These are phyloP conservation scores for Hirschfeldia incana DNA, from an alignment of 345 rosid genomes.

Conservation along the genomic window DNA sequence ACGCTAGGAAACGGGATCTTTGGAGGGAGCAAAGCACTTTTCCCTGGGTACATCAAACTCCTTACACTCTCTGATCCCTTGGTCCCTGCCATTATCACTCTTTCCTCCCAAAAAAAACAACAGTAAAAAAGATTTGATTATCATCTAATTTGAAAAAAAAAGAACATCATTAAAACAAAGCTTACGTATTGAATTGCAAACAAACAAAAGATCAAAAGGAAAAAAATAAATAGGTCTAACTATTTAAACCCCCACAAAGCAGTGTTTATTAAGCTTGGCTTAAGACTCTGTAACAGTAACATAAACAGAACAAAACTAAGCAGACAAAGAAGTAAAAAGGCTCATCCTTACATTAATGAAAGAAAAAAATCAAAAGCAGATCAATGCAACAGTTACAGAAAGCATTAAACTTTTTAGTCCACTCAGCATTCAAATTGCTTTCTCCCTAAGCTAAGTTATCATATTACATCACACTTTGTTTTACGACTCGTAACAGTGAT, in stretches of 20 bases:
- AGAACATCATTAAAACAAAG: not conserved
- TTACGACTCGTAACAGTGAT: not conserved
- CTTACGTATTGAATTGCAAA: not conserved
- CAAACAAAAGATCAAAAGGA: not conserved
- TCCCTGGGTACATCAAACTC: constrained; percentile 70
- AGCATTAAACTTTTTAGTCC: not conserved
- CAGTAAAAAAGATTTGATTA: not conserved
- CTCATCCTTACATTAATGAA: not conserved
- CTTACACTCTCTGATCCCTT: constrained; percentile 72
- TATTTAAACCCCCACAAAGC: not conserved
- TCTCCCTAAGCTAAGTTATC: constrained; percentile 4
- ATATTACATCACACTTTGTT: not conserved
- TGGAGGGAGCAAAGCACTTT: constrained; percentile 89
- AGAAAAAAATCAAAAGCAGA: not conserved
- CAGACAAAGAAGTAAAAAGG: not conserved
- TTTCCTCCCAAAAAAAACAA: constrained; percentile 38
- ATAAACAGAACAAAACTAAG: not conserved
- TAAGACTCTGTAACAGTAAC: not conserved
- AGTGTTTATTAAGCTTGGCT: not conserved
- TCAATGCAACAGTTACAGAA: constrained; percentile 1
- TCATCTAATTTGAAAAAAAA: not conserved
- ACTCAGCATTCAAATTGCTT: constrained; percentile 9
- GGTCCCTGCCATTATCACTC: constrained; percentile 64
- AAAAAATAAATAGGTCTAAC: not conserved
- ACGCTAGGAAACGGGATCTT: constrained; percentile 80